Percentiles rank a stretch among this genome's conserved stretches.
Evolutionary conservation across 371 early-diverging fungal species (phyloP).

Genomic region (Lichtheimia ramosa): DNA sequence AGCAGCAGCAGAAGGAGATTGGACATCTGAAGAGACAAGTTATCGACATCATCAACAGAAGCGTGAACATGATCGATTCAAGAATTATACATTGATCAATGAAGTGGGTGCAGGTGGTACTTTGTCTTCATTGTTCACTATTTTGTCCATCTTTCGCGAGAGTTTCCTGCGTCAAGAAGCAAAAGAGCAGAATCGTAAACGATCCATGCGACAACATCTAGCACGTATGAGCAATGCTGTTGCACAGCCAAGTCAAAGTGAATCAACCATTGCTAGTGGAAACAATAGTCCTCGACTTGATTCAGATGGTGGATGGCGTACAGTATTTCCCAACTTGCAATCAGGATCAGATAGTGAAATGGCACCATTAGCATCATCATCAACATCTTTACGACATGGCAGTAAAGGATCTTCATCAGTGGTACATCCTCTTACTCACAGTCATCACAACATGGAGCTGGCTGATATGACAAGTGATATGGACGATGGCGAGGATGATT

Average conservation of each 20-base stretch:
- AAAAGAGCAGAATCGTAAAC: constrained; percentile 43
- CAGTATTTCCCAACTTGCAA: constrained; percentile 48
- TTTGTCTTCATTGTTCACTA: constrained; percentile 88
- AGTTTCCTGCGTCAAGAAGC: constrained; percentile 63
- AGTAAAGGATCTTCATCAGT: not conserved
- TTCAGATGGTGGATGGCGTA: constrained; percentile 37
- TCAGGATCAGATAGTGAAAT: constrained; percentile 9
- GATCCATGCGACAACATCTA: constrained; percentile 11
- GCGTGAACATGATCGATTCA: constrained; percentile 31
- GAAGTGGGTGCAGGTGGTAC: constrained; percentile 91
- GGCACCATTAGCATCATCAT: constrained; percentile 1
- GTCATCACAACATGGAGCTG: too few relatives aligned
- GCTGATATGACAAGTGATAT: not conserved
- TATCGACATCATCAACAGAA: too few relatives aligned
- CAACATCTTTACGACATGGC: not conserved
- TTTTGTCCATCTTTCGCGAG: constrained; percentile 89
- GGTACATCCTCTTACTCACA: not conserved
- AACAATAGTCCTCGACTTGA: not conserved
- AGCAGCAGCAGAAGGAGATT: not conserved
- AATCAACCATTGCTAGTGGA: not conserved
- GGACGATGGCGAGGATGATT: constrained; percentile 10
- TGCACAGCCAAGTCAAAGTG: constrained; percentile 1
- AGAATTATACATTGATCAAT: constrained; percentile 77
- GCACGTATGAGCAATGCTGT: constrained; percentile 2
- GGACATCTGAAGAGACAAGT: constrained; percentile 8